phyloP scores from a whole-genome alignment of 2,329 filamentous ascomycete species.

The Helminthosporium solani region DNA sequence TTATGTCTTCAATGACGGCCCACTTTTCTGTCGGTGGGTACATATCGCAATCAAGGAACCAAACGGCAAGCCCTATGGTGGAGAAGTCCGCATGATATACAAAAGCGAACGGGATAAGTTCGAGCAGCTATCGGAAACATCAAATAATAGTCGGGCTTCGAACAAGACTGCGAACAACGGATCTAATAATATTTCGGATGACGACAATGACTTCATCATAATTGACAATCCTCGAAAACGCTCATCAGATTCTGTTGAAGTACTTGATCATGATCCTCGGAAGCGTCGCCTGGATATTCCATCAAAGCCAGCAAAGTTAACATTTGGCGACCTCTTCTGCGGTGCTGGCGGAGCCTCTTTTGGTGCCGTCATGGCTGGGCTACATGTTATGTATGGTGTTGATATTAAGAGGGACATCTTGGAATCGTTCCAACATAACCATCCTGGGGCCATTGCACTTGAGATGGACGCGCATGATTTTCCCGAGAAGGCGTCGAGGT shows the following conservation, averaged over 20 bases:
- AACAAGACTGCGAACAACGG: not conserved
- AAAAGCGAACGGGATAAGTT: constrained; percentile 6
- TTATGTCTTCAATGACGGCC: constrained; percentile 12
- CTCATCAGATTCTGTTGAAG: constrained; percentile 1
- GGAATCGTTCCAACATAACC: constrained; percentile 16
- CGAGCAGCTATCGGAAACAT: not conserved
- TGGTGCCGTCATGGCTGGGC: constrained; percentile 19
- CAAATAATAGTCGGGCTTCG: not conserved
- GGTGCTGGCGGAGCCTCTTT: constrained; percentile 22
- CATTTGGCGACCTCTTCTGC: constrained; percentile 21
- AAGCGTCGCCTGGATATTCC: constrained; percentile 1
- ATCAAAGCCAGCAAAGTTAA: constrained; percentile 7
- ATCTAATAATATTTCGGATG: not conserved
- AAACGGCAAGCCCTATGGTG: constrained; percentile 14
- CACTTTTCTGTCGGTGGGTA: constrained; percentile 14
- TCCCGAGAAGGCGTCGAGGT: not conserved
- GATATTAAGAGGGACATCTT: constrained; percentile 16
- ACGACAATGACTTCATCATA: not conserved
- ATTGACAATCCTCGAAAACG: not conserved
- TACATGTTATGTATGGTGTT: constrained; percentile 15
- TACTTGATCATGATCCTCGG: not conserved
- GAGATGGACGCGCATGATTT: constrained; percentile 19
- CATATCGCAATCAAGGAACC: constrained; percentile 8
- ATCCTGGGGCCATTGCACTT: constrained; percentile 5
- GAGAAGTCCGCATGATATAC: constrained; percentile 13